Percentiles rank a stretch among this genome's conserved stretches.
phyloP scores from a whole-genome alignment of 2,329 filamentous ascomycete genomes.

The Alternaria alternata region DNA sequence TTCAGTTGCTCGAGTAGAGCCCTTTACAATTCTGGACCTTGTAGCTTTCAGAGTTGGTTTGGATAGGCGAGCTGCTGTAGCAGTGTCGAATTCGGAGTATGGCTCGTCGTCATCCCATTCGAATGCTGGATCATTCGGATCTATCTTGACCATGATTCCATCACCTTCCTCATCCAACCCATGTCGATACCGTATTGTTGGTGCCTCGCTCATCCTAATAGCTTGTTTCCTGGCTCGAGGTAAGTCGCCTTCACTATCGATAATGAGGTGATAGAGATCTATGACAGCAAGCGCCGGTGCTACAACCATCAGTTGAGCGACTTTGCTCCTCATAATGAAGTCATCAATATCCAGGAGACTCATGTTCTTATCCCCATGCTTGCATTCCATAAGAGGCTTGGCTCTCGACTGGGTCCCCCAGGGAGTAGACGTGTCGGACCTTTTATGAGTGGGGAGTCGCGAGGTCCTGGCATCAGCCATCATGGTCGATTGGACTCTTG shows the following conservation, averaged over 20 bases:
- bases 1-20: not conserved
- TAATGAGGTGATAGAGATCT: slow-evolving; percentile 27
- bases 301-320: slow-evolving; percentile 28
- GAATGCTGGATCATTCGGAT: slow-evolving; percentile 21
- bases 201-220: slow-evolving; percentile 4
- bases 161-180: not conserved
- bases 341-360: slow-evolving; percentile 26
- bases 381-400: not conserved
- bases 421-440: not conserved
- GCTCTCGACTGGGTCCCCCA: not conserved
- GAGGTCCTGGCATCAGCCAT: slow-evolving; percentile 3
- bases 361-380: not conserved
- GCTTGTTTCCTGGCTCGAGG: slow-evolving; percentile 5
- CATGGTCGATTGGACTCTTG: not conserved
- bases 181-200: not conserved
- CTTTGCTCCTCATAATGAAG: slow-evolving; percentile 20
- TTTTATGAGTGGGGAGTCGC: not conserved
- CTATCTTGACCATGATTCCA: slow-evolving; percentile 27
- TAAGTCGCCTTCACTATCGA: slow-evolving; percentile 19
- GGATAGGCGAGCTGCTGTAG: not conserved
- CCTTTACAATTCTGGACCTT: no score
- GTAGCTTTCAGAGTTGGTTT: not conserved
- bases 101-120: slow-evolving; percentile 23
- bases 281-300: slow-evolving; percentile 25
- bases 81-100: not conserved